phyloP scores from a whole-genome alignment of 495 filamentous ascomycete genomes.

The Cryomyces minteri region DNA sequence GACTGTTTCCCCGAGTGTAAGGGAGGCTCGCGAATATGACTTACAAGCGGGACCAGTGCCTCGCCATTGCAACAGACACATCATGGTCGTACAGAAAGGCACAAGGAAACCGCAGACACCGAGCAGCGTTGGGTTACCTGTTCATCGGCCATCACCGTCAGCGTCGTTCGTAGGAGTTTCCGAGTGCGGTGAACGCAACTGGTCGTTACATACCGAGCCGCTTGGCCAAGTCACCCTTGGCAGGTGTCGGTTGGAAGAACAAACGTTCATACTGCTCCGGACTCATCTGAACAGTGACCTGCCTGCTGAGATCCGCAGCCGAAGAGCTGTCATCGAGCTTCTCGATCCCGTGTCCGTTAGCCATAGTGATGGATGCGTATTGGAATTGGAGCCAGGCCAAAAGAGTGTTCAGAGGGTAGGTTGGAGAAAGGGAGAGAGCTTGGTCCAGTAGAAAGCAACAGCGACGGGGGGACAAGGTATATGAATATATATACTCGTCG shows the following conservation, averaged over 20 bases:
- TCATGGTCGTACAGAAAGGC: constrained; percentile 8
- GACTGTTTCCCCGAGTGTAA: neutral
- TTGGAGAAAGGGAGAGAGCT: too few species aligned
- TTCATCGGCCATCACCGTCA: neutral
- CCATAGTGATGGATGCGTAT: too few species aligned
- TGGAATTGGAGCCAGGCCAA: too few species aligned
- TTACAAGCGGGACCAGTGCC: constrained; percentile 5
- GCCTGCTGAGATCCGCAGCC: constrained; percentile 1
- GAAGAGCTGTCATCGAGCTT: too few species aligned
- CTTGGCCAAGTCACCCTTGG: constrained; percentile 8
- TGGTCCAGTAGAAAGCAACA: too few species aligned
- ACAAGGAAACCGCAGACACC: constrained; percentile 11
- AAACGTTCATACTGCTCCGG: constrained; percentile 10
- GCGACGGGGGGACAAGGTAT: too few species aligned
- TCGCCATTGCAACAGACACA: constrained; percentile 5
- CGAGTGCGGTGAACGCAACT: neutral
- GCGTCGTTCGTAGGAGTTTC: neutral
- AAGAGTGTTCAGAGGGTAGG: too few species aligned
- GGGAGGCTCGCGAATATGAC: neutral
- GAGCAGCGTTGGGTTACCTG: constrained; percentile 10
- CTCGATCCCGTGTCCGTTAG: too few species aligned
- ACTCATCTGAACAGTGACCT: constrained; percentile 7
- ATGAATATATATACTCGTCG: too few species aligned
- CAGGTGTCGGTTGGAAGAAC: constrained; percentile 10
- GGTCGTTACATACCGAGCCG: constrained; percentile 3